These are phyloP conservation scores for Arthroderma uncinatum DNA, from an alignment of 2,329 filamentous ascomycete species.

Conservation along the genomic window DNA sequence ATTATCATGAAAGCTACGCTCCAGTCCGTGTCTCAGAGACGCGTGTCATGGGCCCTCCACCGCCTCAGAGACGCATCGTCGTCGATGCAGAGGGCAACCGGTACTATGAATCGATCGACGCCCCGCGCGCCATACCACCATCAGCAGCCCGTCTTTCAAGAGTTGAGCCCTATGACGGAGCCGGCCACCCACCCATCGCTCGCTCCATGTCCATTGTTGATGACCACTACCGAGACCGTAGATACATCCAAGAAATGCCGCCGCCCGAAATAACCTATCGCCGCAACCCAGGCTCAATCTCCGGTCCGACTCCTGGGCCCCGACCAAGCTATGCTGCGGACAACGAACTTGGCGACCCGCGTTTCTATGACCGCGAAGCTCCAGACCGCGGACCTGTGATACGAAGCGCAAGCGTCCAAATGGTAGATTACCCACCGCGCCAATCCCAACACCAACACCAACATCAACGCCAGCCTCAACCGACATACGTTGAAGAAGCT, in stretches of 20 bases:
- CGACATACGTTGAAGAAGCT: constrained; percentile 53
- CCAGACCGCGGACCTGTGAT: constrained; percentile 27
- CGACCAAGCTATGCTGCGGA: background rate
- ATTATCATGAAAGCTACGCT: constrained; percentile 30
- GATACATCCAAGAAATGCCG: constrained; percentile 37
- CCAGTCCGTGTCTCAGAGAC: constrained; percentile 33
- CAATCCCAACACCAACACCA: constrained; percentile 18
- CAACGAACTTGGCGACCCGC: constrained; percentile 8
- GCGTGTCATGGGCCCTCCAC: constrained; percentile 43
- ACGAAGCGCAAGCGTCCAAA: constrained; percentile 32
- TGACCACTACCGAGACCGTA: constrained; percentile 30
- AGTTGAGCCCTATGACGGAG: constrained; percentile 28
- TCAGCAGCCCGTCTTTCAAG: constrained; percentile 23
- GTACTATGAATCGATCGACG: constrained; percentile 51
- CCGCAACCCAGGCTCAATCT: constrained; percentile 29
- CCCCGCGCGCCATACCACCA: constrained; percentile 25
- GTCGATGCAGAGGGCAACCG: constrained; percentile 75
- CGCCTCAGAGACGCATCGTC: constrained; percentile 56
- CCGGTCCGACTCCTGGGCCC: constrained; percentile 23
- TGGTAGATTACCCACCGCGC: constrained; percentile 31
- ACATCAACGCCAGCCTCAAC: background rate
- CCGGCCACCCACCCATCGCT: constrained; percentile 22
- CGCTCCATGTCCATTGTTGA: constrained; percentile 35
- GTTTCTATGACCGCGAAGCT: constrained; percentile 23
- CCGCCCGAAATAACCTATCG: constrained; percentile 33